phyloP scores from a whole-genome alignment of 306 rosid genomes.

The Macrotyloma uniflorum region DNA sequence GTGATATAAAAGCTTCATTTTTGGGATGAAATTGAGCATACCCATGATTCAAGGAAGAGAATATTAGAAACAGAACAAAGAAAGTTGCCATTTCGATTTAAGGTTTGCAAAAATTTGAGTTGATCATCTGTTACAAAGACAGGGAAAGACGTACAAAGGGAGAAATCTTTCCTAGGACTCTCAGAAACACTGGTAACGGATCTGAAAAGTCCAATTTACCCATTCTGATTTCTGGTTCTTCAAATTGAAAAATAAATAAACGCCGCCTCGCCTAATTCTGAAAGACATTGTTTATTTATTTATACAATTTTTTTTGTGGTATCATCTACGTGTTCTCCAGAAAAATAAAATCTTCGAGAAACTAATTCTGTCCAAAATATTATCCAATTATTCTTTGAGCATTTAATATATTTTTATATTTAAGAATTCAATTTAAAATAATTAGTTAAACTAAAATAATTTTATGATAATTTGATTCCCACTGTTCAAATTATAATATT shows the following conservation, averaged over 20 bases:
- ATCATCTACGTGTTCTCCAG: too few relatives aligned
- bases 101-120: conserved; percentile 27
- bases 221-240: neutral
- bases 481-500: too few relatives aligned
- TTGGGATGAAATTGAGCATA: conserved; percentile 49
- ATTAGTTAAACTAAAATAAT: too few relatives aligned
- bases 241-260: neutral
- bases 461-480: too few relatives aligned
- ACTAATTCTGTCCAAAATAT: neutral
- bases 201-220: neutral
- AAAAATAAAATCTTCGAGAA: too few relatives aligned
- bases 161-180: conserved; percentile 5
- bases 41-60: conserved; percentile 43
- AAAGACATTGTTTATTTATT: neutral
- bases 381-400: too few relatives aligned
- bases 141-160: neutral
- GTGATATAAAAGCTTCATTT: conserved; percentile 61
- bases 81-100: conserved; percentile 54
- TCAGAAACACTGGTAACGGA: neutral
- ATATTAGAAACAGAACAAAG: conserved; percentile 50
- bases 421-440: too few relatives aligned
- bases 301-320: too few relatives aligned
- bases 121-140: neutral
- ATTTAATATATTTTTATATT: too few relatives aligned
- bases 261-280: neutral